Evolutionary conservation across 139 green algal genomes (phyloP).

Genomic region (Closterium sp.): DNA sequence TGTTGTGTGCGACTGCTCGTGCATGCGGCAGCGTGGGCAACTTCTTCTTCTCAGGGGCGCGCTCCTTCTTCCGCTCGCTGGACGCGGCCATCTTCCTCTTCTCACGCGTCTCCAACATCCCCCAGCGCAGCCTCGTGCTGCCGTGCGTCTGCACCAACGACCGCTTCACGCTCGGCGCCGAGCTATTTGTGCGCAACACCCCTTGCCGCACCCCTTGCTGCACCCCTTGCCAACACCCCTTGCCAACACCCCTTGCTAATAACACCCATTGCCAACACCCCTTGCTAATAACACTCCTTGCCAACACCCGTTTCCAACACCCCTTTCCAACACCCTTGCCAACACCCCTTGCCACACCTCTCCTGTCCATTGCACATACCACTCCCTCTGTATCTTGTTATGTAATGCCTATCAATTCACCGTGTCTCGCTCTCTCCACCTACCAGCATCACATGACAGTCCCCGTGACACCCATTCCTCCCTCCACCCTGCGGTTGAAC

Average conservation of each 20-base stretch:
- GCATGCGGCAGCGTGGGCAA: slow-evolving; percentile 78
- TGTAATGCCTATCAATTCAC: neutral
- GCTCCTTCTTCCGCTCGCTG: slow-evolving; percentile 94
- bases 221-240: neutral
- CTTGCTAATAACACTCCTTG: no score
- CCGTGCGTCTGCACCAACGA: slow-evolving; percentile 92
- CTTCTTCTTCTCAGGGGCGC: slow-evolving; percentile 98
- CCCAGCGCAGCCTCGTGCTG: slow-evolving; percentile 72
- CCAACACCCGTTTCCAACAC: neutral
- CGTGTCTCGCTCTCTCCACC: neutral
- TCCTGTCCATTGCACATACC: no score
- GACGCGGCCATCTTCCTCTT: slow-evolving; percentile 98
- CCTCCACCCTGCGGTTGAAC: neutral
- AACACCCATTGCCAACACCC: no score
- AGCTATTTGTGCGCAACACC: slow-evolving; percentile 66
- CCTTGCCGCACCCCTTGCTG: neutral
- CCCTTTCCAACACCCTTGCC: no score
- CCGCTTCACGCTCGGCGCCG: slow-evolving; percentile 87
- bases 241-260: neutral
- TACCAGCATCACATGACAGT: neutral
- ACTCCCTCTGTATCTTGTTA: no score
- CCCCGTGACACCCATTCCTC: neutral
- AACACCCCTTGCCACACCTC: no score
- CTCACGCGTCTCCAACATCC: slow-evolving; percentile 72
- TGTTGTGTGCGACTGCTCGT: neutral